These are phyloP conservation scores for Russula foetens DNA, from an alignment of 768 basidiomycete genomes.

Conservation along the genomic window DNA sequence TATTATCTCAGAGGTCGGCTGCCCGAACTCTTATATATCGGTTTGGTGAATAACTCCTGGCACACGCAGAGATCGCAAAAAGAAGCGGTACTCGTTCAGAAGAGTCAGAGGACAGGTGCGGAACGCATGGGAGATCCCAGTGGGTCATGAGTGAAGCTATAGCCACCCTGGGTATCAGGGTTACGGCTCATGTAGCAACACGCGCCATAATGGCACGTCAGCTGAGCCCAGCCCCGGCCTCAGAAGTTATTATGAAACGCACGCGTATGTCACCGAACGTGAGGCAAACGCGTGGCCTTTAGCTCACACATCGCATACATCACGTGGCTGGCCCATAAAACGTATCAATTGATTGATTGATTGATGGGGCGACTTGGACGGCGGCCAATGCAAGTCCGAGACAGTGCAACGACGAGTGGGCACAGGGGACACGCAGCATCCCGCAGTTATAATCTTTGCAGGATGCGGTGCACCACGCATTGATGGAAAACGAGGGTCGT, in stretches of 20 bases:
- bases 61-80: background rate
- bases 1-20: background rate
- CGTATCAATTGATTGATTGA: background rate
- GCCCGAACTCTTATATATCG: constrained; percentile 6
- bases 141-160: constrained; percentile 5
- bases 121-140: background rate
- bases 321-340: background rate
- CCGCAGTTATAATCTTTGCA: background rate
- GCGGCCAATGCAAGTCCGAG: background rate
- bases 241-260: constrained; percentile 1
- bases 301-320: background rate
- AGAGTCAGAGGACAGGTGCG: background rate
- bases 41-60: background rate
- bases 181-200: background rate
- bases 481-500: constrained; percentile 1
- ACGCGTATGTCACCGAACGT: constrained; percentile 5
- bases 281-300: constrained; percentile 13
- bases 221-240: background rate
- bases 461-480: background rate
- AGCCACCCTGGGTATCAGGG: constrained; percentile 8
- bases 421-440: background rate
- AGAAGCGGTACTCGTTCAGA: background rate
- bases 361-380: too few species aligned
- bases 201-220: background rate
- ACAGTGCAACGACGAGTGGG: too few species aligned